Evolutionary conservation across 257 asterid genomes (phyloP).

Genomic region (Ligustrum vulgare): DNA sequence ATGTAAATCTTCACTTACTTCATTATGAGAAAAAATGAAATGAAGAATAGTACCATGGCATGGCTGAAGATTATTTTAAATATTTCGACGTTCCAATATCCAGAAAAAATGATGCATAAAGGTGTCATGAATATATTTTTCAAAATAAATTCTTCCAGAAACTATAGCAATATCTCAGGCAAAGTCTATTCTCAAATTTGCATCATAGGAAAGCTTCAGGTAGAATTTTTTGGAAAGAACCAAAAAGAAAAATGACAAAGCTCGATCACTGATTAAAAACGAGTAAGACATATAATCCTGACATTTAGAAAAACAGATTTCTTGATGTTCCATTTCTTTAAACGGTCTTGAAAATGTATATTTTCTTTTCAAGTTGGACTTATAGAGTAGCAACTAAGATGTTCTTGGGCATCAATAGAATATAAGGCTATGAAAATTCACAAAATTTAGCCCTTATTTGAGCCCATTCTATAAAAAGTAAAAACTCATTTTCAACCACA

Average conservation of each 20-base stretch:
- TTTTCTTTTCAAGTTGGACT: not conserved
- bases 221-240: not conserved
- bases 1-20: not conserved
- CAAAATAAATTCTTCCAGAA: not conserved
- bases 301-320: not conserved
- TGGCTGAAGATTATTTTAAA: not conserved
- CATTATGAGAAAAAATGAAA: too few relatives aligned
- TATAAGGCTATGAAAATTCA: not conserved
- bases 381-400: not conserved
- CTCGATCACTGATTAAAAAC: not conserved
- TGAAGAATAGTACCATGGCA: not conserved
- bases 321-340: not conserved
- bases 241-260: not conserved
- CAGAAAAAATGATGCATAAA: not conserved
- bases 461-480: too few relatives aligned
- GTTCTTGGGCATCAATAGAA: not conserved
- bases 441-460: too few relatives aligned
- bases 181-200: not conserved
- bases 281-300: not conserved
- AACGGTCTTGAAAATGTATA: not conserved
- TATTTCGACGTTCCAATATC: too few relatives aligned
- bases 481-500: too few relatives aligned
- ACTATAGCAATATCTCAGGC: constrained; percentile 1
- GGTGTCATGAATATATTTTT: constrained; percentile 2
- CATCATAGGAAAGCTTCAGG: constrained; percentile 5